These are phyloP conservation scores for Zelopaecilomyces penicillatus DNA, from an alignment of 2,329 filamentous ascomycete species.

Conservation along the genomic window DNA sequence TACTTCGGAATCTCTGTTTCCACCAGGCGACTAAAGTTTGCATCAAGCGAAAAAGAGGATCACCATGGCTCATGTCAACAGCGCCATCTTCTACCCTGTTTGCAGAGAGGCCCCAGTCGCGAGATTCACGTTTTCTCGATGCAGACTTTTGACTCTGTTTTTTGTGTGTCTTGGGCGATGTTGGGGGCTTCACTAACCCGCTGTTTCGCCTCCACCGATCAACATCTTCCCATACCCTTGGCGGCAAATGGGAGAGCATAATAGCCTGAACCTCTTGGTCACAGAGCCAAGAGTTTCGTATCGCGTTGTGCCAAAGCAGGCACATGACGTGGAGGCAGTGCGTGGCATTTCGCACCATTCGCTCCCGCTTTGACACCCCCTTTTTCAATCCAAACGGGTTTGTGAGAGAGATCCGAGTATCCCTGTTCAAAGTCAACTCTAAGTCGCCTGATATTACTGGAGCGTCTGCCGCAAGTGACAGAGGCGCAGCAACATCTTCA, in stretches of 20 bases:
- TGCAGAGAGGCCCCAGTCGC: conserved; percentile 65
- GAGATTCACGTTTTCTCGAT: conserved; percentile 23
- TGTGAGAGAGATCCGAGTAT: conserved; percentile 50
- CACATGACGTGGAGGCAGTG: conserved; percentile 86
- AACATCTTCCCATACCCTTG: conserved; percentile 61
- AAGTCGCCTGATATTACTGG: conserved; percentile 55
- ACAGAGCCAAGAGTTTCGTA: conserved; percentile 77
- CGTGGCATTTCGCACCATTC: conserved; percentile 65
- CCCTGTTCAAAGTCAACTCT: conserved; percentile 60
- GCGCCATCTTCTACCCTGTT: conserved; percentile 59
- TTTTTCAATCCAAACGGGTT: conserved; percentile 63
- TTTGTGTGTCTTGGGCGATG: conserved; percentile 21
- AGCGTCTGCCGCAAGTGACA: conserved; percentile 39
- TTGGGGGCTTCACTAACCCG: conserved; percentile 44
- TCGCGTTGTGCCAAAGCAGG: conserved; percentile 80
- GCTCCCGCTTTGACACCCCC: conserved; percentile 76
- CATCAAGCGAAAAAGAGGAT: conserved; percentile 71
- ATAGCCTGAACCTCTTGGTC: conserved; percentile 68
- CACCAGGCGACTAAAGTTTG: conserved; percentile 75
- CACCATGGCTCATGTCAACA: conserved; percentile 72
- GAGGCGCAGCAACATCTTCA: conserved; percentile 56
- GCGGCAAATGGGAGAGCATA: conserved; percentile 64
- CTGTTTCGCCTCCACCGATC: conserved; percentile 65
- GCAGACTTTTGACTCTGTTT: conserved; percentile 29
- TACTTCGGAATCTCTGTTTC: conserved; percentile 74